Conservation (phyloP, 371 early-diverging fungal genomes). For the Rhizopus arrhizus region DNA sequence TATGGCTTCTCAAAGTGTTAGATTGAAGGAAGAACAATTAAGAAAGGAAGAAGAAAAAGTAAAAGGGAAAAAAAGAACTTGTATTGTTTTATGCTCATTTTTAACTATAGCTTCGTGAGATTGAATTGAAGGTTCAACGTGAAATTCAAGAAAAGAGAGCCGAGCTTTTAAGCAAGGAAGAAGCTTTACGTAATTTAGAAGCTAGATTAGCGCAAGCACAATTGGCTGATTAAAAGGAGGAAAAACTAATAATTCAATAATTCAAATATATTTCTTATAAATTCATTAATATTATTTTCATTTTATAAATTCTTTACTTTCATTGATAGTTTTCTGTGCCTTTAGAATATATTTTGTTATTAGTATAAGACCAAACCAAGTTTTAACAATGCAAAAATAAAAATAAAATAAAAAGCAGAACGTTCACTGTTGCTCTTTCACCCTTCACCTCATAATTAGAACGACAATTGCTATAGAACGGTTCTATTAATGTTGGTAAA, state of each 20-base stretch:
- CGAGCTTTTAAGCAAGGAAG: conserved; percentile 60
- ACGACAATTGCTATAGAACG: no score
- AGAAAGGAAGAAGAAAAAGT: conserved; percentile 65
- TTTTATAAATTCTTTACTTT: neutral
- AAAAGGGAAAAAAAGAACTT: neutral
- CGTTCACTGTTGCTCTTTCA: no score
- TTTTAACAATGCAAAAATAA: no score
- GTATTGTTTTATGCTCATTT: neutral
- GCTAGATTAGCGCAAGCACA: conserved; percentile 55
- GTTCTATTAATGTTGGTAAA: no score
- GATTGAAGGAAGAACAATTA: conserved; percentile 64
- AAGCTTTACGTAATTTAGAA: conserved; percentile 58
- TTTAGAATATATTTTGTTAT: no score
- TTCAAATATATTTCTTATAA: neutral
- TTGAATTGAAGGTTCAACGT: conserved; percentile 60
- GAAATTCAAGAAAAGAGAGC: conserved; percentile 64
- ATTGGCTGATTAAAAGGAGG: conserved; percentile 38
- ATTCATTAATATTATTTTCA: neutral
- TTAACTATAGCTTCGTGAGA: conserved; percentile 49
- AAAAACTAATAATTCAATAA: neutral
- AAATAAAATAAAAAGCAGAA: no score
- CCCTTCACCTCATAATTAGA: no score
- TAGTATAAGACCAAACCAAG: no score
- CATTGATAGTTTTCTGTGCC: no score
- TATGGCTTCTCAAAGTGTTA: conserved; percentile 51